These are phyloP conservation scores for Esteya vermicola DNA, from an alignment of 2,329 filamentous ascomycete genomes.

Conservation along the genomic window DNA sequence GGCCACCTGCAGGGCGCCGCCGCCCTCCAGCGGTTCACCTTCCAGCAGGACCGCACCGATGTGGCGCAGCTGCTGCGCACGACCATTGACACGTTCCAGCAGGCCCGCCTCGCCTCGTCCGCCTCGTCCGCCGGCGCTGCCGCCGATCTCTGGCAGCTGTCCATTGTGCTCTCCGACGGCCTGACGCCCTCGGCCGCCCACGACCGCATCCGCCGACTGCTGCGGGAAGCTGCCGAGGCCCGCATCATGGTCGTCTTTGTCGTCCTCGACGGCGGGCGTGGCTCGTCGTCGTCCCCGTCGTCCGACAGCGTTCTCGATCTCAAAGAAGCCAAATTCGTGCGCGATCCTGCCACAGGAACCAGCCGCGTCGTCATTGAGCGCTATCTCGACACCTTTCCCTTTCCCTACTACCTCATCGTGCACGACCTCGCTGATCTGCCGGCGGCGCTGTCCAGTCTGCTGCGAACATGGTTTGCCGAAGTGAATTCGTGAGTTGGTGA, in stretches of 20 bases:
- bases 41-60: slow-evolving; percentile 75
- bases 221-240: slow-evolving; percentile 81
- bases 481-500: slow-evolving; percentile 19
- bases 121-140: slow-evolving; percentile 26
- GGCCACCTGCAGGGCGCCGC: slow-evolving; percentile 43
- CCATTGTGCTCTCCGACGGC: slow-evolving; percentile 86
- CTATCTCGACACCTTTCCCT: slow-evolving; percentile 92
- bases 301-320: slow-evolving; percentile 70
- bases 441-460: slow-evolving; percentile 67
- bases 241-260: slow-evolving; percentile 98
- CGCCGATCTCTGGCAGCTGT: slow-evolving; percentile 83
- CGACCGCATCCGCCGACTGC: slow-evolving; percentile 64
- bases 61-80: slow-evolving; percentile 63
- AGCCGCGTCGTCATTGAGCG: slow-evolving; percentile 67
- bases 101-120: slow-evolving; percentile 48
- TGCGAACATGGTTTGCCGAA: slow-evolving; percentile 92
- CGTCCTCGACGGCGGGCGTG: slow-evolving; percentile 60
- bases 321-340: slow-evolving; percentile 71
- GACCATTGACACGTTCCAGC: slow-evolving; percentile 69
- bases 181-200: slow-evolving; percentile 74
- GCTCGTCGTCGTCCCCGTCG: slow-evolving; percentile 75
- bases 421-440: slow-evolving; percentile 85
- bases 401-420: slow-evolving; percentile 92
- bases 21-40: slow-evolving; percentile 73
- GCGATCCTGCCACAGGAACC: slow-evolving; percentile 39